Conservation (phyloP, 2,329 filamentous ascomycete genomes). For the Fusarium kyushuense region DNA sequence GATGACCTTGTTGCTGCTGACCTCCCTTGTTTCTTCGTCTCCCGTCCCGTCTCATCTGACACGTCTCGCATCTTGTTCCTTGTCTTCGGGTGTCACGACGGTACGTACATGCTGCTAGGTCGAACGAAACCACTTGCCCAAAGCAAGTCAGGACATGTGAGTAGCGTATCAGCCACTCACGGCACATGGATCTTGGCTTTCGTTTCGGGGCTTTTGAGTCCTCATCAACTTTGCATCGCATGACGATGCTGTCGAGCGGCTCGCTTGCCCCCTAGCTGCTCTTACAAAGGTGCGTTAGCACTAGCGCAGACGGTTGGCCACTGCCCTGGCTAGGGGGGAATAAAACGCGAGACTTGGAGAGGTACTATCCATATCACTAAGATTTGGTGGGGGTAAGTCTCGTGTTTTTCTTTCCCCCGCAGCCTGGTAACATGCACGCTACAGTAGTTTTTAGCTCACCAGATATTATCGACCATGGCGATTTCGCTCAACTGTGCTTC, state of each 20-base stretch:
- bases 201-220: slow-evolving; percentile 36
- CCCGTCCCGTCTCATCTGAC: slow-evolving; percentile 36
- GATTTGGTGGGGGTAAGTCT: too few species aligned
- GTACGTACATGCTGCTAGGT: background rate
- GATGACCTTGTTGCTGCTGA: slow-evolving; percentile 24
- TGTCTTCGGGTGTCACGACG: slow-evolving; percentile 21
- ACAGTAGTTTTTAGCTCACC: slow-evolving; percentile 3
- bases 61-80: slow-evolving; percentile 33
- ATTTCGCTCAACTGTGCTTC: slow-evolving; percentile 29
- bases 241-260: slow-evolving; percentile 41
- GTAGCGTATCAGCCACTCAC: slow-evolving; percentile 19
- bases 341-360: too few species aligned
- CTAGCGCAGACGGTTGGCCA: slow-evolving; percentile 41
- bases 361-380: too few species aligned
- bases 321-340: too few species aligned
- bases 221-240: slow-evolving; percentile 35
- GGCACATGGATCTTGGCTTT: slow-evolving; percentile 32
- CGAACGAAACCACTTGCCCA: slow-evolving; percentile 3
- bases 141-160: slow-evolving; percentile 8
- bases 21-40: slow-evolving; percentile 25
- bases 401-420: too few species aligned
- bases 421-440: slow-evolving; percentile 16
- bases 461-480: slow-evolving; percentile 19
- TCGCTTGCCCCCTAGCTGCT: slow-evolving; percentile 28
- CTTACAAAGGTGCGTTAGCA: slow-evolving; percentile 28